A percentile compares a stretch with the other conserved stretches of the same genome.
phyloP scores from a whole-genome alignment of 108 stramenopile species.

The Nitzschia putrida region DNA sequence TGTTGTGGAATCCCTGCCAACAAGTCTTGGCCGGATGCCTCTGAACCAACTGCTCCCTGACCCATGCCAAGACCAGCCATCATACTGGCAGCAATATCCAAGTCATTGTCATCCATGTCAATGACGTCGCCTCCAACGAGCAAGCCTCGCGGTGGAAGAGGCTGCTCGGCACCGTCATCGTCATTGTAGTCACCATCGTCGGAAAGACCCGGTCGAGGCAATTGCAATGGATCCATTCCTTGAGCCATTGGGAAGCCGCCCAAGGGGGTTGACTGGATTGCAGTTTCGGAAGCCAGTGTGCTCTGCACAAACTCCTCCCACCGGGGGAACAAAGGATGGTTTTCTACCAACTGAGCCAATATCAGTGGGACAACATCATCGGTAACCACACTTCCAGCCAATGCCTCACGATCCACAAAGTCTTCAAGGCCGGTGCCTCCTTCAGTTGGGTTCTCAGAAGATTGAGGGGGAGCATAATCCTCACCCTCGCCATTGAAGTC shows the following conservation, averaged over 20 bases:
- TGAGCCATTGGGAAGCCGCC: slow-evolving; percentile 57
- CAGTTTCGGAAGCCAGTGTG: slow-evolving; percentile 73
- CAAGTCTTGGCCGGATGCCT: slow-evolving; percentile 20
- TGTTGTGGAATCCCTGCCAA: slow-evolving; percentile 33
- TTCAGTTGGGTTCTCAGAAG: not conserved
- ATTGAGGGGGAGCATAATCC: not conserved
- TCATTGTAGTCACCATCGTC: slow-evolving; percentile 60
- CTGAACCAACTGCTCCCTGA: slow-evolving; percentile 28
- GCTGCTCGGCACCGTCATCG: slow-evolving; percentile 36
- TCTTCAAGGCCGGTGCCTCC: slow-evolving; percentile 5
- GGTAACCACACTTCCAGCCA: slow-evolving; percentile 8
- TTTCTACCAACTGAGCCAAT: slow-evolving; percentile 40
- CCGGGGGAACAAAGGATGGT: slow-evolving; percentile 51
- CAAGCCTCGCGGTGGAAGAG: slow-evolving; percentile 56
- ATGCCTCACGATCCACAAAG: slow-evolving; percentile 5
- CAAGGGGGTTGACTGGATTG: slow-evolving; percentile 82
- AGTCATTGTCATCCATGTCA: slow-evolving; percentile 87
- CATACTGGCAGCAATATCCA: slow-evolving; percentile 90
- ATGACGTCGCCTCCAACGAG: slow-evolving; percentile 59
- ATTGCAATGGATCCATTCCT: slow-evolving; percentile 40
- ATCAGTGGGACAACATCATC: slow-evolving; percentile 28
- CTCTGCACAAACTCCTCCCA: slow-evolving; percentile 80
- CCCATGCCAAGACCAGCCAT: slow-evolving; percentile 73
- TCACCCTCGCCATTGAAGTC: slow-evolving; percentile 6
- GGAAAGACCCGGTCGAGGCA: slow-evolving; percentile 55